phyloP scores from a whole-genome alignment of 1,284 basidiomycete species.

The Ceratorhiza oryzae-sativae region DNA sequence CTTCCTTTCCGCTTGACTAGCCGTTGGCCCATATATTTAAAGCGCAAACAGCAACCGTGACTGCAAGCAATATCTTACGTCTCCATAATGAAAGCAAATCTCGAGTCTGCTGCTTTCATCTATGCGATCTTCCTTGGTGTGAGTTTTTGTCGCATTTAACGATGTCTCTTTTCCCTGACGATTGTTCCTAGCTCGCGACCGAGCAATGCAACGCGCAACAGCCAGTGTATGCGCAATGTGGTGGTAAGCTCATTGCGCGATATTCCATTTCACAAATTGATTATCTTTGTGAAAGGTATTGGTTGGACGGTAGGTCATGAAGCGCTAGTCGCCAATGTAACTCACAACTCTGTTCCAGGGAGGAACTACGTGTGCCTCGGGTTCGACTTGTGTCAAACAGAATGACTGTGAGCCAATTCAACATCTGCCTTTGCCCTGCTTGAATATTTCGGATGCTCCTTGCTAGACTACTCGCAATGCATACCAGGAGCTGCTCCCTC shows the following conservation, averaged over 20 bases:
- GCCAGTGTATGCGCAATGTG: slow-evolving; percentile 36
- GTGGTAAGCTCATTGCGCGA: neutral
- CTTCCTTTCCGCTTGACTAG: neutral
- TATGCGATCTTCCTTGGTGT: neutral
- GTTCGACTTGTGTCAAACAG: slow-evolving; percentile 8
- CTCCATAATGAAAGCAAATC: neutral
- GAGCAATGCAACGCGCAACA: slow-evolving; percentile 14
- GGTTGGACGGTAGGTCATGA: slow-evolving; percentile 9
- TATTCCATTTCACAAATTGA: neutral
- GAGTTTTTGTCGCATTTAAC: neutral
- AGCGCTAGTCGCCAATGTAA: neutral
- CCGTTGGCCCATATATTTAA: neutral
- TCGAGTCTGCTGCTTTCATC: neutral
- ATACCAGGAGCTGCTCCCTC: neutral
- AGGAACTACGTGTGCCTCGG: slow-evolving; percentile 16
- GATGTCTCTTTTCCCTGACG: neutral
- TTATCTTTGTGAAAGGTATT: neutral
- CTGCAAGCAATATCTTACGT: too few relatives aligned
- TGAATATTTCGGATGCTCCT: neutral
- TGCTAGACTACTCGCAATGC: slow-evolving; percentile 30
- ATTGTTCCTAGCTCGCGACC: neutral
- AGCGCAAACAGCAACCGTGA: neutral
- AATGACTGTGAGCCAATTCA: slow-evolving; percentile 30
- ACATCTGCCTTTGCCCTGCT: neutral
- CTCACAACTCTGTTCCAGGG: neutral